These are phyloP conservation scores for Umbelopsis vinacea DNA, from an alignment of 192 early-diverging fungal genomes.

Conservation along the genomic window DNA sequence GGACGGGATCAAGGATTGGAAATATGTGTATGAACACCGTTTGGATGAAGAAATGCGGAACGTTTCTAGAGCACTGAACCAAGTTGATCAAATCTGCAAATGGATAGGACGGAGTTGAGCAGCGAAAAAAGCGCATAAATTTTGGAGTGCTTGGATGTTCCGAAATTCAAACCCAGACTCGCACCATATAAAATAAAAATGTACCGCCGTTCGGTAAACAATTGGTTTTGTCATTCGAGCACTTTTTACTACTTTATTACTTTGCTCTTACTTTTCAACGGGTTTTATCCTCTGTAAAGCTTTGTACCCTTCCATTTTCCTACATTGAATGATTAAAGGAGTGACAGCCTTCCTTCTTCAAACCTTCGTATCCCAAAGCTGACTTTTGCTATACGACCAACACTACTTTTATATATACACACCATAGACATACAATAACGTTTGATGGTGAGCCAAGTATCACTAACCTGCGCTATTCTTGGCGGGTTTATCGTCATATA, in stretches of 20 bases:
- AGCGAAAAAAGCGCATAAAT: conserved; percentile 13
- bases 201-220: background rate
- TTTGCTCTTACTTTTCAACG: background rate
- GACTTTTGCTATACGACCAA: background rate
- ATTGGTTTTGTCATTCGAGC: background rate
- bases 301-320: background rate
- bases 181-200: background rate
- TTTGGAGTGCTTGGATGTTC: background rate
- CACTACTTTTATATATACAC: background rate
- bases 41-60: conserved; percentile 18
- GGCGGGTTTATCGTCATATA: conserved; percentile 74
- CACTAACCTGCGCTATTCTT: conserved; percentile 51
- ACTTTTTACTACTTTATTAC: background rate
- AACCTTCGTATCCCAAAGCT: background rate
- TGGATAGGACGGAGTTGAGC: conserved; percentile 11
- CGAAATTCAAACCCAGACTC: background rate
- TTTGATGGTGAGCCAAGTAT: conserved; percentile 21
- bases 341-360: background rate
- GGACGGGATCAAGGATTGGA: background rate
- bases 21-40: conserved; percentile 8
- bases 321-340: background rate
- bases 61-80: background rate
- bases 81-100: conserved; percentile 15
- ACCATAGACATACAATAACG: background rate
- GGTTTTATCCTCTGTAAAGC: background rate